Evolutionary conservation across 2,329 filamentous ascomycete species (phyloP).

Genomic region (Pseudocercospora eumusae): DNA sequence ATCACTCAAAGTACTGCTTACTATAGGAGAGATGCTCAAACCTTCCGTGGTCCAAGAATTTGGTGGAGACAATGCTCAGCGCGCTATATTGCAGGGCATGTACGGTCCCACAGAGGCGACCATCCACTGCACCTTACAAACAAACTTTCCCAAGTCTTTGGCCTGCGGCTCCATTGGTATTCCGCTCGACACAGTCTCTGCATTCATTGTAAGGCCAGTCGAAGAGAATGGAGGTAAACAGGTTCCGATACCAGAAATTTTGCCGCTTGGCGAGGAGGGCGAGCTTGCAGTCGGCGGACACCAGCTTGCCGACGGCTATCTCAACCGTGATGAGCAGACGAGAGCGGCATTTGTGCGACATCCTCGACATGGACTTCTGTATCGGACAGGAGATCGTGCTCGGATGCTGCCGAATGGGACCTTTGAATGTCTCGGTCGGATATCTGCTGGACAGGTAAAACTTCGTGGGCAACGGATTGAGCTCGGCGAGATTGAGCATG

Average conservation of each 20-base stretch:
- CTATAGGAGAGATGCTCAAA: constrained; percentile 92
- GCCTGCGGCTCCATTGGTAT: constrained; percentile 71
- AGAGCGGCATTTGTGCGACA: constrained; percentile 68
- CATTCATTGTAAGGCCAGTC: constrained; percentile 60
- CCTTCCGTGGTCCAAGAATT: constrained; percentile 75
- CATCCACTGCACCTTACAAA: constrained; percentile 82
- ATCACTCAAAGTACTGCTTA: constrained; percentile 69
- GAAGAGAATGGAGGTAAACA: not conserved
- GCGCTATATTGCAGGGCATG: constrained; percentile 82
- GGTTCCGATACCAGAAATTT: constrained; percentile 44
- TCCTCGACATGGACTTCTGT: constrained; percentile 65
- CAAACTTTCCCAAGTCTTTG: constrained; percentile 58
- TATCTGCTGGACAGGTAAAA: constrained; percentile 81
- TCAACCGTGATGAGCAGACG: constrained; percentile 79
- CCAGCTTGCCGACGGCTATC: constrained; percentile 77
- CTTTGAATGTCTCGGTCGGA: constrained; percentile 80
- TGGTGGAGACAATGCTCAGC: constrained; percentile 56
- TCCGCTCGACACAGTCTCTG: constrained; percentile 78
- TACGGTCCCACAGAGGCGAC: constrained; percentile 91
- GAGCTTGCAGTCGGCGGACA: constrained; percentile 80
- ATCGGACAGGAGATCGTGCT: constrained; percentile 84
- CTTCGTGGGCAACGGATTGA: constrained; percentile 75
- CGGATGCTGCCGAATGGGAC: constrained; percentile 65
- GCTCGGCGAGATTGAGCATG: constrained; percentile 65
- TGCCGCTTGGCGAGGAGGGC: constrained; percentile 68